A percentile compares a stretch with the other conserved stretches of the same genome.
phyloP scores from a whole-genome alignment of 2,329 filamentous ascomycete species.

The Coniochaeta hoffmannii region DNA sequence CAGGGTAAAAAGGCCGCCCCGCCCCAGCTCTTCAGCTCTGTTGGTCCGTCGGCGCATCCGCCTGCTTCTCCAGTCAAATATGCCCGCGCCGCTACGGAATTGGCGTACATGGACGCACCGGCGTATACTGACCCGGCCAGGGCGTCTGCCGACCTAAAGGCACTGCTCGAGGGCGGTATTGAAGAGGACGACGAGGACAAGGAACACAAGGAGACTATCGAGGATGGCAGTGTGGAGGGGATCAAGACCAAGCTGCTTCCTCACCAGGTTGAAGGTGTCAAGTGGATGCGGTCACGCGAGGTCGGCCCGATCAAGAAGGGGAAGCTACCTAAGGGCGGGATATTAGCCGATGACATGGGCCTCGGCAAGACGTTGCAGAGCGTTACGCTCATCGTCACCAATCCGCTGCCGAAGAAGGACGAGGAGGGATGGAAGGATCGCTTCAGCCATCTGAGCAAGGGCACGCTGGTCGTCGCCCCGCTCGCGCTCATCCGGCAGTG shows the following conservation, averaged over 20 bases:
- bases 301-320: constrained; percentile 77
- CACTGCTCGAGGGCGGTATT: constrained; percentile 72
- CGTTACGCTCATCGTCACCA: constrained; percentile 78
- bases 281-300: constrained; percentile 94
- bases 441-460: constrained; percentile 62
- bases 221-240: constrained; percentile 59
- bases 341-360: constrained; percentile 96
- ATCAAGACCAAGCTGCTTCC: constrained; percentile 83
- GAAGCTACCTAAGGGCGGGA: constrained; percentile 79
- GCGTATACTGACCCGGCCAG: constrained; percentile 65
- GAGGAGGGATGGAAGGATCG: constrained; percentile 59
- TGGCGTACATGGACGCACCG: constrained; percentile 29
- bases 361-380: constrained; percentile 95
- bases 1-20: constrained; percentile 39
- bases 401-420: constrained; percentile 57
- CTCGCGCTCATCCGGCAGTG: constrained; percentile 94
- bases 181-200: constrained; percentile 60
- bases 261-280: constrained; percentile 88
- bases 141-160: constrained; percentile 71
- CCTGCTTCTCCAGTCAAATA: constrained; percentile 15
- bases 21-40: constrained; percentile 41
- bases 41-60: constrained; percentile 16
- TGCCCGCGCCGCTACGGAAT: constrained; percentile 20
- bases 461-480: constrained; percentile 86
- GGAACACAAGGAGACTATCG: constrained; percentile 24